phyloP scores from a whole-genome alignment of 2,329 filamentous ascomycete species.

The Beauveria sp. region DNA sequence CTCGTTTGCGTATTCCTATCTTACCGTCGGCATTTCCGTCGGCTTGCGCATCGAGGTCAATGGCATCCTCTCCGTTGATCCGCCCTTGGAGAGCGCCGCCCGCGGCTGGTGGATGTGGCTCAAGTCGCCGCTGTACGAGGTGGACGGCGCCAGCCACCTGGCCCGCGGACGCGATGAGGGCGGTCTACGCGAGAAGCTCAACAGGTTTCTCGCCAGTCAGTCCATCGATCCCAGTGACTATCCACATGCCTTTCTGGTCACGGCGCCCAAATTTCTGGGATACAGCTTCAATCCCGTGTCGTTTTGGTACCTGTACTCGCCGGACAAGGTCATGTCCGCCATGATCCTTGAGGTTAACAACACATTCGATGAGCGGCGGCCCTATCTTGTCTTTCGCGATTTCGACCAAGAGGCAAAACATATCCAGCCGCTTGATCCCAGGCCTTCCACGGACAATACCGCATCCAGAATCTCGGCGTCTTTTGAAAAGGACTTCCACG shows the following conservation, averaged over 20 bases:
- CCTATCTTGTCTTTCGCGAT: conserved; percentile 23
- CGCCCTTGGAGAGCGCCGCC: conserved; percentile 9
- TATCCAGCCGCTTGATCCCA: not conserved
- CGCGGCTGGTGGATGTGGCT: conserved; percentile 22
- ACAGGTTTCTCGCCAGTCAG: conserved; percentile 47
- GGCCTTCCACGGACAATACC: conserved; percentile 19
- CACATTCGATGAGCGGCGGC: conserved; percentile 62
- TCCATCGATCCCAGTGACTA: conserved; percentile 51
- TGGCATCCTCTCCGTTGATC: conserved; percentile 45
- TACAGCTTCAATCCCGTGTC: conserved; percentile 71
- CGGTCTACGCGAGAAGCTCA: conserved; percentile 57
- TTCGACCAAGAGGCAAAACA: conserved; percentile 17
- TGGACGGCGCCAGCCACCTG: conserved; percentile 55
- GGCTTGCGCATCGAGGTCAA: conserved; percentile 23
- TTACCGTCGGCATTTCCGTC: conserved; percentile 1
- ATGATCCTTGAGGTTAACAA: conserved; percentile 72
- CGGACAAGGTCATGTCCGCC: conserved; percentile 46
- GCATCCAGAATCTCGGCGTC: conserved; percentile 22
- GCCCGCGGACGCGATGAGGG: conserved; percentile 41
- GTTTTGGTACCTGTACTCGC: conserved; percentile 70
- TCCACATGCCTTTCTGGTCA: conserved; percentile 62
- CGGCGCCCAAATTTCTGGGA: conserved; percentile 59
- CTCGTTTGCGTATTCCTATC: conserved; percentile 61
- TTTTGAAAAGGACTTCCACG: conserved; percentile 67
- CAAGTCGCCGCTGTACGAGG: conserved; percentile 44